Evolutionary conservation across 1,139 yeast species (phyloP).

Genomic region (Lizanozyma gosingica): DNA sequence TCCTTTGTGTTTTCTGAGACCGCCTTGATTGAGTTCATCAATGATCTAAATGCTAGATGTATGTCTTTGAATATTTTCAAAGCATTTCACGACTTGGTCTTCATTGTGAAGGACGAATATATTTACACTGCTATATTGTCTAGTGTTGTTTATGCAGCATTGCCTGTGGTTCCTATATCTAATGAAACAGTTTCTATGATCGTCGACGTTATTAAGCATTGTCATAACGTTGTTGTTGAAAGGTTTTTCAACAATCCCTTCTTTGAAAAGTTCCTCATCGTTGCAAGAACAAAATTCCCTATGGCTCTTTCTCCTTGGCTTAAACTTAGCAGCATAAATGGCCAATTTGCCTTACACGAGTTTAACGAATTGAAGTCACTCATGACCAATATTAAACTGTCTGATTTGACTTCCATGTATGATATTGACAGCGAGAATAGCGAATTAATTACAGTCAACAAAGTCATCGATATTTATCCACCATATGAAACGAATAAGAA

Average conservation of each 20-base stretch:
- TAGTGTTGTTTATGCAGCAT: slow-evolving; percentile 47
- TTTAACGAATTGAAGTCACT: slow-evolving; percentile 52
- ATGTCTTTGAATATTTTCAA: slow-evolving; percentile 39
- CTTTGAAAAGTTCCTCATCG: slow-evolving; percentile 45
- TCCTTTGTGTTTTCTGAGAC: slow-evolving; percentile 3
- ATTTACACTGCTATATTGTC: slow-evolving; percentile 53
- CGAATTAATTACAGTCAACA: slow-evolving; percentile 36
- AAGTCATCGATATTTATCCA: slow-evolving; percentile 35
- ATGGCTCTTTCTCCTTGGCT: slow-evolving; percentile 55
- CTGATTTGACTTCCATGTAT: slow-evolving; percentile 28
- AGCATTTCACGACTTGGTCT: slow-evolving; percentile 33
- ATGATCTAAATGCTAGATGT: slow-evolving; percentile 34
- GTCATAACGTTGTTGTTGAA: slow-evolving; percentile 50
- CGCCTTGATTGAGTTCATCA: slow-evolving; percentile 15
- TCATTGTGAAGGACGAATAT: slow-evolving; percentile 39
- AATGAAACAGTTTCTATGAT: slow-evolving; percentile 47
- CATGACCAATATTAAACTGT: slow-evolving; percentile 35
- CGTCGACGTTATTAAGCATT: slow-evolving; percentile 37
- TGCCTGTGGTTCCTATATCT: slow-evolving; percentile 56
- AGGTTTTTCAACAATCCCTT: slow-evolving; percentile 49
- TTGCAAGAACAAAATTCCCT: slow-evolving; percentile 72
- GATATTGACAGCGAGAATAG: slow-evolving; percentile 45
- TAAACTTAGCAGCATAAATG: slow-evolving; percentile 52
- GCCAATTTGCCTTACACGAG: slow-evolving; percentile 58
- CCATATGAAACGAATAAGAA: slow-evolving; percentile 41